Evolutionary conservation across 83 land plant species (phyloP).

Genomic region (Picea abies): DNA sequence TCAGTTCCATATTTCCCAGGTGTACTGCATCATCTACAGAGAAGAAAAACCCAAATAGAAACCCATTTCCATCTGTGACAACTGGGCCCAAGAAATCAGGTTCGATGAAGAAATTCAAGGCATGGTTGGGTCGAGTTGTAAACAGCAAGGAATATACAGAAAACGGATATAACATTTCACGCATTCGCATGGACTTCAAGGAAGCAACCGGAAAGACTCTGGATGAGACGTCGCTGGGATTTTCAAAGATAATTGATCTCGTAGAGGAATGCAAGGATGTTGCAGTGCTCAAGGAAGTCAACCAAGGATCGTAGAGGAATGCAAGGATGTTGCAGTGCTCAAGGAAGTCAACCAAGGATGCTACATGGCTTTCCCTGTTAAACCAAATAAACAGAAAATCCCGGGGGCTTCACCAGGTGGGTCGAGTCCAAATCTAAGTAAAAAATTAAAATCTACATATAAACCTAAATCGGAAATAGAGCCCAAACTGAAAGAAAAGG

Average conservation of each 20-base stretch:
- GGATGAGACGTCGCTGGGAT: background rate
- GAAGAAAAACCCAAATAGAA: background rate
- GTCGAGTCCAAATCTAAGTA: background rate
- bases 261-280: constrained; percentile 14
- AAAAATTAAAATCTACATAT: background rate
- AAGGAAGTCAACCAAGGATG: constrained; percentile 10
- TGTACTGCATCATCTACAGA: background rate
- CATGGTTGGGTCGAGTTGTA: constrained; percentile 9
- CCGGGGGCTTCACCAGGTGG: background rate
- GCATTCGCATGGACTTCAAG: constrained; percentile 8
- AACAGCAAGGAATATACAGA: constrained; percentile 1
- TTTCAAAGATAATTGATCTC: background rate
- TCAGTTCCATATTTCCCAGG: background rate
- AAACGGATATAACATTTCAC: constrained; percentile 13
- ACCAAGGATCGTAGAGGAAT: constrained; percentile 4
- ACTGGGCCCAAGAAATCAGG: background rate
- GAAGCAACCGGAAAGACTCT: constrained; percentile 12
- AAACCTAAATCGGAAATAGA: background rate
- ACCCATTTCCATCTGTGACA: background rate
- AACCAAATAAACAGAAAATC: background rate
- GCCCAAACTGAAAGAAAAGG: background rate
- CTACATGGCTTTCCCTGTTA: constrained; percentile 13
- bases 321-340: constrained; percentile 11
- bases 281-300: constrained; percentile 10
- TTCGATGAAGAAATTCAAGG: too few species aligned